Evolutionary conservation across 345 rosid genomes (phyloP).

Genomic region (Eutrema japonicum): DNA sequence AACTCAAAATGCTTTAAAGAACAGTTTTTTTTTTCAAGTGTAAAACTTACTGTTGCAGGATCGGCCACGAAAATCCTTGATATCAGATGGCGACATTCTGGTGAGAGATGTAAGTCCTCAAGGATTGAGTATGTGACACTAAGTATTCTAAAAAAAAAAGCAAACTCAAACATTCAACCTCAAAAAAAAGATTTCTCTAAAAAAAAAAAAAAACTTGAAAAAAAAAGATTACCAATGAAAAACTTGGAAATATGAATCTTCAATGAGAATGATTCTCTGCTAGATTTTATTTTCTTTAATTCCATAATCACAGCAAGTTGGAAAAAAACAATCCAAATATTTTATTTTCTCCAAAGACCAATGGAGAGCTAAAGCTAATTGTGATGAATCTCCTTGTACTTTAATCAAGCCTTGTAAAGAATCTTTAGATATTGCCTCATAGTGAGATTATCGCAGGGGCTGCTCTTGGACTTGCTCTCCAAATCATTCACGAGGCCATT

Average conservation of each 20-base stretch:
- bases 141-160: conserved; percentile 31
- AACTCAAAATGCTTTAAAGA: conserved; percentile 3
- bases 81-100: conserved; percentile 43
- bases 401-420: not conserved
- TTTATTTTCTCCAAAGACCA: not conserved
- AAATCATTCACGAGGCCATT: conserved; percentile 22
- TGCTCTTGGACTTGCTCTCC: conserved; percentile 19
- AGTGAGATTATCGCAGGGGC: conserved; percentile 8
- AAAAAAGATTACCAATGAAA: not conserved
- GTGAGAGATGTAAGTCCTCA: conserved; percentile 42
- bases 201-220: not conserved
- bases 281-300: not conserved
- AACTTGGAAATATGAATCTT: not conserved
- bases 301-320: conserved; percentile 13
- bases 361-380: not conserved
- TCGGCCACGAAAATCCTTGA: conserved; percentile 46
- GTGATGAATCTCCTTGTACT: not conserved
- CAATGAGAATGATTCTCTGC: not conserved
- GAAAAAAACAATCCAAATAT: not conserved
- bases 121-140: conserved; percentile 47
- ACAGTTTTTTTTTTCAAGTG: not conserved
- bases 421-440: not conserved
- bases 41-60: conserved; percentile 41
- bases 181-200: too few species aligned
- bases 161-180: not conserved